Evolutionary conservation across 2,329 filamentous ascomycete genomes (phyloP).

Genomic region (Juglanconis juglandina): DNA sequence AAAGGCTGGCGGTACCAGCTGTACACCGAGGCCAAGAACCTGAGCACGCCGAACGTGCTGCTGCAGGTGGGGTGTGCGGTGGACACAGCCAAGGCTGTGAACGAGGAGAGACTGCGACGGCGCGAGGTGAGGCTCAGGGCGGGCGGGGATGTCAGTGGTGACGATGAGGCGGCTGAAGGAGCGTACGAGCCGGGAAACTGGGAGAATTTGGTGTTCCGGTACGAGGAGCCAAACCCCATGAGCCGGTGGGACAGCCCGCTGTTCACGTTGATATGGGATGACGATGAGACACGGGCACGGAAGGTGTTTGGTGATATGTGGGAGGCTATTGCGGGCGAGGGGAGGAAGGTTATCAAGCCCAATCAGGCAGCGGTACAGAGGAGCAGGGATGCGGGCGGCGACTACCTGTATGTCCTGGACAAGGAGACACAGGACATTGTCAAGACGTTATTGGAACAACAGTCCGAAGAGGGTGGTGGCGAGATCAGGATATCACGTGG

Average conservation of each 20-base stretch:
- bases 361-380: conserved; percentile 71
- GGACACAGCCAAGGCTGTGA: conserved; percentile 54
- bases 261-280: conserved; percentile 75
- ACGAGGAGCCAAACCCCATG: conserved; percentile 85
- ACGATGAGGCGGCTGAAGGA: conserved; percentile 33
- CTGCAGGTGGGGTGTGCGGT: conserved; percentile 59
- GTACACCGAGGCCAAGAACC: conserved; percentile 78
- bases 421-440: conserved; percentile 75
- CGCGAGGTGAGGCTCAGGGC: conserved; percentile 31
- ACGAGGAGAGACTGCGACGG: conserved; percentile 53
- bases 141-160: conserved; percentile 24
- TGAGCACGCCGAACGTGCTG: conserved; percentile 71
- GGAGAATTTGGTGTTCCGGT: conserved; percentile 76
- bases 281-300: conserved; percentile 57
- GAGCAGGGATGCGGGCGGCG: conserved; percentile 60
- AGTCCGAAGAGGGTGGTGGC: conserved; percentile 63
- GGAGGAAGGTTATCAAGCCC: conserved; percentile 62
- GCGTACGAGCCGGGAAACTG: conserved; percentile 59
- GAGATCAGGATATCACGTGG: conserved; percentile 49
- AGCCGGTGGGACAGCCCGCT: conserved; percentile 79
- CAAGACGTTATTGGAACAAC: conserved; percentile 64
- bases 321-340: conserved; percentile 67
- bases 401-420: conserved; percentile 79
- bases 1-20: conserved; percentile 87
- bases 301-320: conserved; percentile 65